A percentile compares a stretch with the other conserved stretches of the same genome.
Conservation (phyloP, 495 filamentous ascomycete species). For the Neurospora sp. region DNA sequence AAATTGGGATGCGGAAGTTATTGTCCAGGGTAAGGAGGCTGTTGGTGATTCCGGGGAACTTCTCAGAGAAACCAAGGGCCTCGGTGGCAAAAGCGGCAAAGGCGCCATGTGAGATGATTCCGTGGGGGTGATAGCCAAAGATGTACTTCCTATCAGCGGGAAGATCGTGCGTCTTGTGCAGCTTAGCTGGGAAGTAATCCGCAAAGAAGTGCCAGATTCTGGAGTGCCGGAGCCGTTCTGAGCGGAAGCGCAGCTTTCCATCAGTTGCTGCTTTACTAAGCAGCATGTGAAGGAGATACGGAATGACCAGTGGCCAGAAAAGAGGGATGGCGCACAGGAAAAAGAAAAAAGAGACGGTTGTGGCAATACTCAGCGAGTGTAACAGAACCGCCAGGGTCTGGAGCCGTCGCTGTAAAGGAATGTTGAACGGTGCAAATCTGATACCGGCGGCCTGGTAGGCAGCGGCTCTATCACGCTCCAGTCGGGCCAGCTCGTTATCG, state of each 20-base stretch:
- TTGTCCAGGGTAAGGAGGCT: constrained; percentile 83
- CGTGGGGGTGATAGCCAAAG: constrained; percentile 95
- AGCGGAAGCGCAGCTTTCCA: constrained; percentile 64
- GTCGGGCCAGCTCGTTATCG: constrained; percentile 3
- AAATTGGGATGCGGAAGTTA: constrained; percentile 90
- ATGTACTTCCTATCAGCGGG: constrained; percentile 86
- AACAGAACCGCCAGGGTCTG: constrained; percentile 80
- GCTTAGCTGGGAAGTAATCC: constrained; percentile 78
- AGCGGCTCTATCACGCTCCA: constrained; percentile 10
- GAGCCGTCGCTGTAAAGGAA: constrained; percentile 74
- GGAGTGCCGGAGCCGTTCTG: constrained; percentile 60
- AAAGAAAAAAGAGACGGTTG: constrained; percentile 73
- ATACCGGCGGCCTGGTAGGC: constrained; percentile 33
- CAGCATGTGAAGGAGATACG: constrained; percentile 77
- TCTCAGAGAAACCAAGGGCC: constrained; percentile 72
- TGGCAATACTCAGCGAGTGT: constrained; percentile 74
- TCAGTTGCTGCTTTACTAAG: constrained; percentile 67
- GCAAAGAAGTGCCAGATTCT: constrained; percentile 81
- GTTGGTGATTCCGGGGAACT: constrained; percentile 95
- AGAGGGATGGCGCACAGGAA: constrained; percentile 84
- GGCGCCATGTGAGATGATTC: constrained; percentile 92
- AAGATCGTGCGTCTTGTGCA: constrained; percentile 76
- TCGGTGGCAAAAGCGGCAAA: constrained; percentile 91
- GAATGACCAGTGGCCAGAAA: constrained; percentile 83
- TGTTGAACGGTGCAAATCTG: constrained; percentile 77